Percentiles rank a stretch among this genome's conserved stretches.
Evolutionary conservation across 108 stramenopile genomes (phyloP).

Genomic region (Cyclotella atomus): DNA sequence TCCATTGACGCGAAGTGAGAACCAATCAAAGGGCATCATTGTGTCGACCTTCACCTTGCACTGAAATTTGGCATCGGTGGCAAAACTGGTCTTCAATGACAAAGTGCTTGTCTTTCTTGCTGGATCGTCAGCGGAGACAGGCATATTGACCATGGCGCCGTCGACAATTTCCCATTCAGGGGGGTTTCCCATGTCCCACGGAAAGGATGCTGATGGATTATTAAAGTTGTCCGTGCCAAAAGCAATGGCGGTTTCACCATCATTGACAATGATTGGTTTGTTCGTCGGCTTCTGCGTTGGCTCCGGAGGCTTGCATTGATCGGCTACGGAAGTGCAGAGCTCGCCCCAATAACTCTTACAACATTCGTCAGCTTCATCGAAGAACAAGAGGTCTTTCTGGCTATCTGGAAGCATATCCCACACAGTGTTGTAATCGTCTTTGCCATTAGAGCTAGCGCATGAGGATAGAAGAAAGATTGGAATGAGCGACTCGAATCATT

Average conservation of each 20-base stretch:
- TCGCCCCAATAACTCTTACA: not conserved
- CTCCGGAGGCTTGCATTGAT: not conserved
- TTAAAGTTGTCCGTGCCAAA: not conserved
- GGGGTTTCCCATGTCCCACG: not conserved
- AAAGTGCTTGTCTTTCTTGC: not conserved
- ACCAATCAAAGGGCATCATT: conserved; percentile 15
- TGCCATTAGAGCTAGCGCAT: not conserved
- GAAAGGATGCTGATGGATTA: not conserved
- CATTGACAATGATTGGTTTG: not conserved
- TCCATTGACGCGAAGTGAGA: not conserved
- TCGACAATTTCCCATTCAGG: not conserved
- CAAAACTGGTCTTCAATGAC: not conserved
- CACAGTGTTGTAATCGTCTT: not conserved
- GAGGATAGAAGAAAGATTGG: not conserved
- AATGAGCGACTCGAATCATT: not conserved
- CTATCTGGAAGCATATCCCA: not conserved
- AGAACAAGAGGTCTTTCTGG: not conserved
- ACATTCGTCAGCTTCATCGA: not conserved
- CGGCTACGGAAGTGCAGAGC: not conserved
- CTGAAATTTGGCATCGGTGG: not conserved
- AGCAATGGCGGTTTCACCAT: not conserved
- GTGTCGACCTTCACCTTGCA: conserved; percentile 9
- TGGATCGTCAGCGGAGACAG: not conserved
- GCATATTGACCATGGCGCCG: not conserved
- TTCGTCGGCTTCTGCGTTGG: not conserved